Conservation (phyloP, 2,329 filamentous ascomycete species). For the Fusarium gaditjirri region DNA sequence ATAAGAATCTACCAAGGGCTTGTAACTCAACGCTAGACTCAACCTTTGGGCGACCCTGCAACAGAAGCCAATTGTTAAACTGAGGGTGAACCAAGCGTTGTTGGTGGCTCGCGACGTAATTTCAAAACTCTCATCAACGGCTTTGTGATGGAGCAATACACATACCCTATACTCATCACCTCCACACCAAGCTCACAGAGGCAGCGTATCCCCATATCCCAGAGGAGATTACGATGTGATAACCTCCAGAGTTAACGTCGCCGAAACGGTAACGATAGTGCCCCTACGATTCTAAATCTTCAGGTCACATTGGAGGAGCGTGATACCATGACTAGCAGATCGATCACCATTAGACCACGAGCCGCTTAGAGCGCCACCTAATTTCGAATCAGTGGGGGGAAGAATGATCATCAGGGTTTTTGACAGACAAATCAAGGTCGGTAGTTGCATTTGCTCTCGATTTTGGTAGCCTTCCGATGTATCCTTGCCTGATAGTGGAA, state of each 20-base stretch:
- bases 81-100: background rate
- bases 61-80: background rate
- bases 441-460: background rate
- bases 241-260: constrained; percentile 1
- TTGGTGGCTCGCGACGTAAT: background rate
- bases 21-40: background rate
- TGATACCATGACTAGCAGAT: constrained; percentile 2
- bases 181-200: background rate
- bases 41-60: too few relatives aligned
- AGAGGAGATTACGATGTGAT: constrained; percentile 25
- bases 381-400: constrained; percentile 26
- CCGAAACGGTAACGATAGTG: constrained; percentile 1
- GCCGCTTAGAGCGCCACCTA: constrained; percentile 35
- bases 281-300: background rate
- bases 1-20: background rate
- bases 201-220: constrained; percentile 7
- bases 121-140: background rate
- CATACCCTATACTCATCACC: constrained; percentile 16
- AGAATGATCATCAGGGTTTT: constrained; percentile 9
- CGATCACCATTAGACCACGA: constrained; percentile 14
- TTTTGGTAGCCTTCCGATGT: constrained; percentile 2
- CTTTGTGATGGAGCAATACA: background rate
- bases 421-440: background rate
- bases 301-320: background rate
- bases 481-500: constrained; percentile 2